These are phyloP conservation scores for Aspergillus thermomutatus DNA, from an alignment of 2,329 filamentous ascomycete genomes.

Conservation along the genomic window DNA sequence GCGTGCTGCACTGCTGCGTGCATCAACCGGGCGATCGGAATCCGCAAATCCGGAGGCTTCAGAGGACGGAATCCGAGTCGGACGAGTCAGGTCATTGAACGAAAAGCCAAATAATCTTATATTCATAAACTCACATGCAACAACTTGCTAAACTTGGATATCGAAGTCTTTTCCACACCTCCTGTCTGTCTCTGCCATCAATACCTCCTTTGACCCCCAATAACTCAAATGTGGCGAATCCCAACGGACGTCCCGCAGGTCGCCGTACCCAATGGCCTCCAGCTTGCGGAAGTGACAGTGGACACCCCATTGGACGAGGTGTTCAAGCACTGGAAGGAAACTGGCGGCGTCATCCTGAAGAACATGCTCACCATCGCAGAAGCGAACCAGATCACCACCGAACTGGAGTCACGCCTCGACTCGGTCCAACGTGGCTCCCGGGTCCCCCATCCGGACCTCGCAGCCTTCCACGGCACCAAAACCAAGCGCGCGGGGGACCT, in stretches of 20 bases:
- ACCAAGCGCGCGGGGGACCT: conserved; percentile 5
- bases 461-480: background rate
- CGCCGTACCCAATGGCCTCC: background rate
- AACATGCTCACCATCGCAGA: background rate
- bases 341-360: background rate
- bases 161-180: too few species aligned
- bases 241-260: background rate
- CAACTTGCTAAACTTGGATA: background rate
- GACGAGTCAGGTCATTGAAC: background rate
- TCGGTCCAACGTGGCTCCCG: background rate
- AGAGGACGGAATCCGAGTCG: background rate
- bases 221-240: background rate
- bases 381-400: background rate
- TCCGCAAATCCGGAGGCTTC: background rate
- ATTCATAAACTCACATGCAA: background rate
- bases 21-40: background rate
- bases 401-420: background rate
- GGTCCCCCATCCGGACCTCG: background rate
- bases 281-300: background rate
- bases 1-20: background rate
- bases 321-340: background rate
- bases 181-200: too few species aligned
- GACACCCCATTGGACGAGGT: background rate
- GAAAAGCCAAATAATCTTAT: background rate
- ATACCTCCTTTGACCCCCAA: background rate